A percentile compares a stretch with the other conserved stretches of the same genome.
These are phyloP conservation scores for Globisporangium mamillatum DNA, from an alignment of 352 stramenopile species.

Conservation along the genomic window DNA sequence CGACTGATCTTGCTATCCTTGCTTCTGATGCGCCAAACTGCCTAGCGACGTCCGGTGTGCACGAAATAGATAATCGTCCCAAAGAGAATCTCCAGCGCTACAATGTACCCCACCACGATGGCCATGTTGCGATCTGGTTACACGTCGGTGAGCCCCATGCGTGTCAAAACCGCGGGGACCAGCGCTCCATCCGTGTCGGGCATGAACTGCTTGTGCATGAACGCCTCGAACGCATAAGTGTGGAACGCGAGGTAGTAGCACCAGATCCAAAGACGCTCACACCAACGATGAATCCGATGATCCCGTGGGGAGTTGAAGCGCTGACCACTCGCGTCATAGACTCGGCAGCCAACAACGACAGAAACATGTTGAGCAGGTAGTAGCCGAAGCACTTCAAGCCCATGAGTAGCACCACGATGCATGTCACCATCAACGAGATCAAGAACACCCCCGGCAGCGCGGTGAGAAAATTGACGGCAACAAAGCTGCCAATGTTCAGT, in stretches of 20 bases:
- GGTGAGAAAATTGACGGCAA: constrained; percentile 64
- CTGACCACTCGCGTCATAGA: constrained; percentile 78
- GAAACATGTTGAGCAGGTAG: constrained; percentile 71
- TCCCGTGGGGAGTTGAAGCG: constrained; percentile 76
- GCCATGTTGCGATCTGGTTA: constrained; percentile 39
- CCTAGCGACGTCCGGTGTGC: constrained; percentile 27
- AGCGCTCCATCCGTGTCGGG: constrained; percentile 9
- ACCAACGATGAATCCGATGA: constrained; percentile 81
- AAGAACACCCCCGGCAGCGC: constrained; percentile 60
- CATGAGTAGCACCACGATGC: constrained; percentile 50
- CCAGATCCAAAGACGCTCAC: constrained; percentile 82
- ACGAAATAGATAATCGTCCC: constrained; percentile 53
- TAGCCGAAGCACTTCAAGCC: constrained; percentile 53
- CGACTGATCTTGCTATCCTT: no score
- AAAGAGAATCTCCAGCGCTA: constrained; percentile 53
- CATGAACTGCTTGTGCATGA: constrained; percentile 84
- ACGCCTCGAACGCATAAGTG: constrained; percentile 82
- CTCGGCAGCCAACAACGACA: constrained; percentile 76
- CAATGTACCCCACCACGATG: constrained; percentile 45
- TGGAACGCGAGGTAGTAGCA: constrained; percentile 87
- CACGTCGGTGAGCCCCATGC: constrained; percentile 58
- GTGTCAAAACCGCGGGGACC: background rate
- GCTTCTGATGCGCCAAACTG: background rate
- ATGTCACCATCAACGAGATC: constrained; percentile 51
- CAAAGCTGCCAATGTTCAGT: constrained; percentile 73